These are phyloP conservation scores for Cladosporium austrohemisphaericum DNA, from an alignment of 2,329 filamentous ascomycete species.

Conservation along the genomic window DNA sequence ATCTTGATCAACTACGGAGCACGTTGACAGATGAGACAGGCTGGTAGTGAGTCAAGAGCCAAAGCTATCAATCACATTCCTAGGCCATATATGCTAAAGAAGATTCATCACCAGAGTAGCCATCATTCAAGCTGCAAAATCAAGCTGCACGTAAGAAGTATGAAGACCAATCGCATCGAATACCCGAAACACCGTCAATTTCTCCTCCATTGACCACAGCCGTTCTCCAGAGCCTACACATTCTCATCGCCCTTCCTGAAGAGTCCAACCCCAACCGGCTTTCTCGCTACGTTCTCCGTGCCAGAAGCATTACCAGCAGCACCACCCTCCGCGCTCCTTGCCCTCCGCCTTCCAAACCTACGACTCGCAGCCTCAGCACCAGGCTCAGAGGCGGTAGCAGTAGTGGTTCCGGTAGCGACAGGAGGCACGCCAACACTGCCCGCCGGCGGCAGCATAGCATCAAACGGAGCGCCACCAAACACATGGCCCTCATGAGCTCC, in stretches of 20 bases:
- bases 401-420: neutral
- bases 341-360: neutral
- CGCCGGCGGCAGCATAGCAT: conserved; percentile 29
- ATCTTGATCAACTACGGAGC: too few species aligned
- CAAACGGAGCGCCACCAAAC: conserved; percentile 41
- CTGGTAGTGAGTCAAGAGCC: too few species aligned
- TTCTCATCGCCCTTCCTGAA: conserved; percentile 8
- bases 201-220: too few species aligned
- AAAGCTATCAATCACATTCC: too few species aligned
- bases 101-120: too few species aligned
- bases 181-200: too few species aligned
- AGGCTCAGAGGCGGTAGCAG: neutral
- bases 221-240: neutral
- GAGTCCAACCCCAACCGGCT: conserved; percentile 1
- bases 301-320: neutral
- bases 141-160: too few species aligned
- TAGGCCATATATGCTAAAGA: too few species aligned
- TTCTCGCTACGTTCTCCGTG: conserved; percentile 2
- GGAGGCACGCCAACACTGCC: conserved; percentile 11
- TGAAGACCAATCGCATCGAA: too few species aligned
- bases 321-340: conserved; percentile 3
- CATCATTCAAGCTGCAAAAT: too few species aligned
- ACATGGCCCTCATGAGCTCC: conserved; percentile 43
- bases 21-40: too few species aligned
- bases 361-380: neutral